Base-by-base conservation (phyloP, 805 yeast species). In the Sugiyamaella chiloensis region DNA sequence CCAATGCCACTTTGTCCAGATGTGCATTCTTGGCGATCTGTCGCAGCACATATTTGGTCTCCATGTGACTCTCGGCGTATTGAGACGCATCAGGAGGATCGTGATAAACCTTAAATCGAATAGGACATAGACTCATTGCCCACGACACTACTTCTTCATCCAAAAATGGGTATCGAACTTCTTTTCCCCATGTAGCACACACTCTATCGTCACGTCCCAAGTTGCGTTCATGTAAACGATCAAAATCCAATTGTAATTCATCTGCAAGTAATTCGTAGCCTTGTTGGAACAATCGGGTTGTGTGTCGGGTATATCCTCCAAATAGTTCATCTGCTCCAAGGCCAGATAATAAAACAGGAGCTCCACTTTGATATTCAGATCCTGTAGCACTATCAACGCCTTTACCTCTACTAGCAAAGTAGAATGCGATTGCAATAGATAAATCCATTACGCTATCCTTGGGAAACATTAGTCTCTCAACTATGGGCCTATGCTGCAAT, bases 291-390 rank as follows among this genome's bases (percentile, higher is more conserved):
- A 62, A 60, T 5, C 59, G 55, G 14, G 58, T 47, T 1, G 69
- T 83, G 57, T 93, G 95, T 39, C 97, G 74, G 19, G 95, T 86
- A 63, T 93, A 93, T 0, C 99, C 99, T 0, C 96, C 99, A 70
- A 86, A 90, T 16, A 93, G 67, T 65, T 93, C 99, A 67, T 93
- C 99, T 0, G 99, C 99, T 1, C 99, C 99, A 9, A 93, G 71
- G 0, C 99, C 99, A 46, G 96, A 87, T 29, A 93, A 70, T 6
- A 93, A 64, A 0, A 93, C 96, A 54, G 80, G 77, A 6, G 88
- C 47, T 5, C 30, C 17, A 20, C 53, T 48, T 1, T 60, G 53
- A 56, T 81, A 84, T 12, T 21, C 40, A 2, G 34, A 30, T 12
- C 20, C 24, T 4, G 44, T n/a, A 12, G 47, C 48, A 11, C 58